These are phyloP conservation scores for Fusarium palustre DNA, from an alignment of 2,329 filamentous ascomycete genomes.

Conservation along the genomic window DNA sequence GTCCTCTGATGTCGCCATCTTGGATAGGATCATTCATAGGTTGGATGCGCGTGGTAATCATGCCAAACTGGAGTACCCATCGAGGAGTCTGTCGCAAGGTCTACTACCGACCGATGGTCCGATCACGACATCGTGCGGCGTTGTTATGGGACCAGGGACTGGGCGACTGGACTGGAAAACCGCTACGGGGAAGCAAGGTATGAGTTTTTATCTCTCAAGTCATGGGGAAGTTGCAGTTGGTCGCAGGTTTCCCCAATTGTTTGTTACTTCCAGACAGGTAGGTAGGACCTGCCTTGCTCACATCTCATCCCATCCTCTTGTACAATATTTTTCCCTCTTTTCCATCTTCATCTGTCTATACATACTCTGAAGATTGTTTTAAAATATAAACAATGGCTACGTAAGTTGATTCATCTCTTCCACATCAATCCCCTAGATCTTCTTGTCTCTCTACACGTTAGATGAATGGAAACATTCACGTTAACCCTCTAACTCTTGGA, in stretches of 20 bases:
- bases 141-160: conserved; percentile 14
- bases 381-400: conserved; percentile 49
- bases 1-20: conserved; percentile 42
- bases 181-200: background rate
- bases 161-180: conserved; percentile 2
- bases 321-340: conserved; percentile 1
- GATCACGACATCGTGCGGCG: conserved; percentile 37
- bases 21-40: conserved; percentile 24
- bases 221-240: conserved; percentile 16
- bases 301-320: background rate
- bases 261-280: background rate
- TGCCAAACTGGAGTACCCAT: conserved; percentile 2
- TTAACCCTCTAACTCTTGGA: conserved; percentile 3
- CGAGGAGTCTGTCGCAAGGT: conserved; percentile 29
- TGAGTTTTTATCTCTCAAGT: conserved; percentile 21
- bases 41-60: background rate
- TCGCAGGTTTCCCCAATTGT: conserved; percentile 11
- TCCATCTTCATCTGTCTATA: conserved; percentile 10
- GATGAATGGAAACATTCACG: conserved; percentile 1
- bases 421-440: background rate
- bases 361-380: background rate
- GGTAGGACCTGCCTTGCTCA: background rate
- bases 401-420: conserved; percentile 41
- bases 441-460: background rate
- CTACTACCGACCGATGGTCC: conserved; percentile 39